Evolutionary conservation across 31 red algal species (phyloP), one percentile per base, ranked within the genome.

Genomic region (Asparagopsis taxiformis): DNA sequence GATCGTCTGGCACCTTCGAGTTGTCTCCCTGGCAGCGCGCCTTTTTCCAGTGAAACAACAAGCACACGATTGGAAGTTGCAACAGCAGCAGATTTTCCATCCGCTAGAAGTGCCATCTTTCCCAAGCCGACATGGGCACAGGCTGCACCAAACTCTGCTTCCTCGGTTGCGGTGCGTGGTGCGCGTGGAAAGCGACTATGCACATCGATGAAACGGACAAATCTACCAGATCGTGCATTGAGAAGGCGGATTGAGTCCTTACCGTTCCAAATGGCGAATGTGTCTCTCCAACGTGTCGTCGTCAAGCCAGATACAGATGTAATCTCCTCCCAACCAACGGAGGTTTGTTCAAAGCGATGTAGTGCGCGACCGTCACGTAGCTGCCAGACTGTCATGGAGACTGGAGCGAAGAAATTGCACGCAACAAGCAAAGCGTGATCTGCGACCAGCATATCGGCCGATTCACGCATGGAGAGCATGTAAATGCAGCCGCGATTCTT

Each of bases 61-160:
- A 65, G 39, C 58, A 66, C 74, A 31, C 74, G 60, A 65, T 78
- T 55, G 7, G 74, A 78, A 52, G 74, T 55, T 35, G 74, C 59
- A 34, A 78, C 57, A 1, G 51, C 59, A 26, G 55, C 59, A 25
- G 24, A 41, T 36, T 37, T 65, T 30, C 60, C 28, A 66, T 78
- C 74, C 32, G 38, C 48, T 6, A 56, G 56, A 1, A 78, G 32
- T 52, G 30, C 59, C 10, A 78, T 37, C 31, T 78, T 78, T 36
- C 74, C 59, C 22, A 23, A 29, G 16, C 74, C 74, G 28, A 63
- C 22, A 9, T 78, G 74, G 21, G 51, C 60, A 65, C 38, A 41
- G 24, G 29, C 74, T 0, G 19, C 24, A n/a, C 28, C 59, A 22
- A 63, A 20, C 24, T 35, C 24, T 19, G 31, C 60, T 19, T 55